These are phyloP conservation scores for Striga hermonthica DNA, from an alignment of 305 asterid genomes.

Conservation along the genomic window DNA sequence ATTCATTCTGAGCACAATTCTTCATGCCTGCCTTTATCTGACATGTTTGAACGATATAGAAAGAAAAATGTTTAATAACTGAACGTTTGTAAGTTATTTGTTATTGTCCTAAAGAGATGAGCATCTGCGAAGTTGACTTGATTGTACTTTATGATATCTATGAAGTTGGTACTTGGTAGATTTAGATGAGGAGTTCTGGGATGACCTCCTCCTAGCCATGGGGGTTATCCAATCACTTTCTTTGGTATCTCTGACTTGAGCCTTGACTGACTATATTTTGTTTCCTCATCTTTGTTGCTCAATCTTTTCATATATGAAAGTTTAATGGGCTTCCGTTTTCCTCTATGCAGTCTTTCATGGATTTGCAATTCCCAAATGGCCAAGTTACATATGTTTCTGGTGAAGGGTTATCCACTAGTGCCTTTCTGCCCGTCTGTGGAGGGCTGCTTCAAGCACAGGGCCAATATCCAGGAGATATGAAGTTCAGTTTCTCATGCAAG, in stretches of 20 bases:
- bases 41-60: background rate
- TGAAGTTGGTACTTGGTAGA: background rate
- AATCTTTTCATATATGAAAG: constrained; percentile 9
- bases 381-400: constrained; percentile 90
- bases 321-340: constrained; percentile 13
- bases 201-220: background rate
- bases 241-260: background rate
- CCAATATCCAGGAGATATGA: constrained; percentile 97
- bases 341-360: constrained; percentile 85
- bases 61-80: constrained; percentile 3
- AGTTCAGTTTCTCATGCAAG: constrained; percentile 95
- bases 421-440: constrained; percentile 75
- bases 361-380: constrained; percentile 95
- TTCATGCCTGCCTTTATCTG: background rate
- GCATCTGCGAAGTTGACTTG: background rate
- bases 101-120: constrained; percentile 4
- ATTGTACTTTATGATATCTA: constrained; percentile 6
- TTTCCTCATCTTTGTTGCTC: constrained; percentile 4
- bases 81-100: too few species aligned
- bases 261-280: constrained; percentile 11
- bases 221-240: background rate
- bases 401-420: constrained; percentile 90
- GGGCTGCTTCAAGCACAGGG: constrained; percentile 96
- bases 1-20: background rate
- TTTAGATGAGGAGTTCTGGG: background rate